These are phyloP conservation scores for Allodekkera sacchari DNA, from an alignment of 805 yeast genomes.

Conservation along the genomic window DNA sequence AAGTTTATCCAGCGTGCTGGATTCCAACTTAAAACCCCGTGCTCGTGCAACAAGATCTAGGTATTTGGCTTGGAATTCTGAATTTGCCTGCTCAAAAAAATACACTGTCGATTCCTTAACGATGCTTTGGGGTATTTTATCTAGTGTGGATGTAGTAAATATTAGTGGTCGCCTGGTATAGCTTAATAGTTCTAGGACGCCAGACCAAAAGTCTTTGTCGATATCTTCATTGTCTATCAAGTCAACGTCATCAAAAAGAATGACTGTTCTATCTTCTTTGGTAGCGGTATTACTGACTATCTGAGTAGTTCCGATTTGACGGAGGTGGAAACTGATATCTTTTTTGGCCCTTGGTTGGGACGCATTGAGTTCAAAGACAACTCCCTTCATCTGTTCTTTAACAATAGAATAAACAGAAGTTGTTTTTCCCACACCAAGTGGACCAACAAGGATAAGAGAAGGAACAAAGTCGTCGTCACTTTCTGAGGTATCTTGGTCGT, in stretches of 20 bases:
- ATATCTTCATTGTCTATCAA: constrained; percentile 54
- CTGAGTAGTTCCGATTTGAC: constrained; percentile 79
- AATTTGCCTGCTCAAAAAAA: constrained; percentile 9
- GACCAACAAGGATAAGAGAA: constrained; percentile 59
- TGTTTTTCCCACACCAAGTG: constrained; percentile 72
- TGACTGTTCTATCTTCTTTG: constrained; percentile 42
- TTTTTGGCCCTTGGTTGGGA: constrained; percentile 66
- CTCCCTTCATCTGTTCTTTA: constrained; percentile 48
- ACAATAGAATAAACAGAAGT: constrained; percentile 62
- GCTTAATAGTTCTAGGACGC: constrained; percentile 50
- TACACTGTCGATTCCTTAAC: constrained; percentile 22
- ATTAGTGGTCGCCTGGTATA: constrained; percentile 27
- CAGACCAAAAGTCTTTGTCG: constrained; percentile 77
- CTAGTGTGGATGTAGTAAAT: constrained; percentile 21
- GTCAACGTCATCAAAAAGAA: constrained; percentile 83
- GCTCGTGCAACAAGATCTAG: constrained; percentile 19
- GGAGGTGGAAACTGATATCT: constrained; percentile 55
- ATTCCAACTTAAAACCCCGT: constrained; percentile 19
- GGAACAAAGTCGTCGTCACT: constrained; percentile 46
- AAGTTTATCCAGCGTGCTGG: constrained; percentile 10
- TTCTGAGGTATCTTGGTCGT: constrained; percentile 20
- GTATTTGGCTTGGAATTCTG: constrained; percentile 11
- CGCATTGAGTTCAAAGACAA: constrained; percentile 74
- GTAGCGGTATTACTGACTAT: constrained; percentile 45
- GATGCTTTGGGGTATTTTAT: constrained; percentile 20